phyloP scores from a whole-genome alignment of 2,329 filamentous ascomycete genomes.

The Cercospora brassicicola region DNA sequence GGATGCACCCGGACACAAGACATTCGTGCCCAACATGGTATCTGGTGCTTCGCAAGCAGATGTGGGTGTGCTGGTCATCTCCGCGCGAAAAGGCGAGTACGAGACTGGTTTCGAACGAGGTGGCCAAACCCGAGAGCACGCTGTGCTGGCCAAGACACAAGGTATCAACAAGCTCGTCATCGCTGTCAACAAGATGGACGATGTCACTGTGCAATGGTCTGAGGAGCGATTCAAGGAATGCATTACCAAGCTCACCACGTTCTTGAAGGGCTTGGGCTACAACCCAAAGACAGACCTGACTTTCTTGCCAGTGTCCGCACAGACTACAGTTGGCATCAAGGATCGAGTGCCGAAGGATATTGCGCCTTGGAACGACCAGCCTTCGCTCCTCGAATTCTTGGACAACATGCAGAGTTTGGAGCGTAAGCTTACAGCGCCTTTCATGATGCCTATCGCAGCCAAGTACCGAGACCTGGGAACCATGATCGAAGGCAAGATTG shows the following conservation, averaged over 20 bases:
- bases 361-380: constrained; percentile 81
- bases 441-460: constrained; percentile 97
- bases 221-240: constrained; percentile 92
- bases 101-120: constrained; percentile 97
- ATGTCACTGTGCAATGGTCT: constrained; percentile 93
- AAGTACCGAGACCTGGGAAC: constrained; percentile 98
- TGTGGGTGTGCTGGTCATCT: constrained; percentile 93
- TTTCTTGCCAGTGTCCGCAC: constrained; percentile 95
- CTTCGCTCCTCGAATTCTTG: constrained; percentile 92
- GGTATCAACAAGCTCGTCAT: constrained; percentile 96
- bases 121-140: constrained; percentile 95
- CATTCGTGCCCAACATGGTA: constrained; percentile 97
- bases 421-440: constrained; percentile 93
- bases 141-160: constrained; percentile 95
- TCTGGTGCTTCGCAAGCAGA: constrained; percentile 75
- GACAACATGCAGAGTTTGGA: constrained; percentile 90
- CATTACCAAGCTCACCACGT: constrained; percentile 79
- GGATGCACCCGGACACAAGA: constrained; percentile 96
- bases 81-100: constrained; percentile 95
- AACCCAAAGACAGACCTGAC: constrained; percentile 89
- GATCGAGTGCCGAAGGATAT: constrained; percentile 74
- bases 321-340: constrained; percentile 84
- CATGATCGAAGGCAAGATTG: constrained; percentile 95
- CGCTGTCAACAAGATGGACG: constrained; percentile 99
- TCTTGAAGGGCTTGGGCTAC: constrained; percentile 90